Evolutionary conservation across 2,329 filamentous ascomycete genomes (phyloP), one percentile per base, ranked within the genome.

Genomic region (Pseudogymnoascus pannorum): DNA sequence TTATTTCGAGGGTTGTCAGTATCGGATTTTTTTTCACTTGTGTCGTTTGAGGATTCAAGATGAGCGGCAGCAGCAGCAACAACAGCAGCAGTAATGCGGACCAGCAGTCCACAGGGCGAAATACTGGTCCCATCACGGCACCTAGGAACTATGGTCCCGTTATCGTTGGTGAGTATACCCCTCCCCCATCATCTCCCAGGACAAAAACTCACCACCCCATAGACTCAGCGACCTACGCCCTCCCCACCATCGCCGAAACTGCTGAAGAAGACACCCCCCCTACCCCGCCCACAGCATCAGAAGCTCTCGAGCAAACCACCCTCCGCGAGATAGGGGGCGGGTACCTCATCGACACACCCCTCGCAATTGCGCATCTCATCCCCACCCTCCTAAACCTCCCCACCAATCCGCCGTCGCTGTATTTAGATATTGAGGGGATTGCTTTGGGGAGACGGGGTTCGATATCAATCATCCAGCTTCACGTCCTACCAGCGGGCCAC

Each of bases 381-480:
- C 60, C 62, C 31, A 29, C 11, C 6, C 42, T 72, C 35, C 33
- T 48, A 20, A 61, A 59, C 35, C 61, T 68, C 3, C 67, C 69
- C 3, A 66, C 61, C 29, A 57, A 51, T 14, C 71, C 70, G 3
- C 71, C 72, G 4, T 69, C 71, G 26, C 66, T 79, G 5, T 79
- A 74, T 64, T 33, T 80, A n/a, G 77, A 79, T 59, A 64, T 79
- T 1, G 77, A 80, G 67, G 77, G 78, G 4, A 65, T 74, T 14
- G 66, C 76, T 7, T 72, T 80, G 20, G 68, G 63, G 18, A 70
- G 76, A 5, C 26, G 73, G n/a, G 77, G 77, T 6, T 69, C 71
- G 2, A 68, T 80, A 7, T 77, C 77, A 0, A 72, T 79, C 31
- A 31, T 80, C 4, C 69, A 72, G 12, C 62, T 79, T 20, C 69